Evolutionary conservation across 352 stramenopile genomes (phyloP).

Genomic region (Detonula confervacea): DNA sequence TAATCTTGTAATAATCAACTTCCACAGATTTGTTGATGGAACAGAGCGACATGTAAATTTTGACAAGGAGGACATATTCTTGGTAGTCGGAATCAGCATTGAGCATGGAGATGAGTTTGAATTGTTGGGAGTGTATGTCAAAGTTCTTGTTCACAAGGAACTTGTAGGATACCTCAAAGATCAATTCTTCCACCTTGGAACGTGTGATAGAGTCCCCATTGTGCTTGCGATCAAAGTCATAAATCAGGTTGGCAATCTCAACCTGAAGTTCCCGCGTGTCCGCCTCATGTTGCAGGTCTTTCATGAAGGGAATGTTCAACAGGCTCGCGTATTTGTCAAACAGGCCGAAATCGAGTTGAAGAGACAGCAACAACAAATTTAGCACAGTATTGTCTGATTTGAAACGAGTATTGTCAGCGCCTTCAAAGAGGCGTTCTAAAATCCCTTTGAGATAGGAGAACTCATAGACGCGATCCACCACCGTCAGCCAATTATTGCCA

Average conservation of each 20-base stretch:
- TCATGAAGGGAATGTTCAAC: conserved; percentile 72
- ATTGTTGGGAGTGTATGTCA: conserved; percentile 53
- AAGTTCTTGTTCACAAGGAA: conserved; percentile 76
- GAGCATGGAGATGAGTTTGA: conserved; percentile 71
- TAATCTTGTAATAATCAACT: conserved; percentile 75
- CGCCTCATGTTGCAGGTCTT: conserved; percentile 63
- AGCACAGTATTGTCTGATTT: conserved; percentile 69
- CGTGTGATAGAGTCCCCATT: conserved; percentile 57
- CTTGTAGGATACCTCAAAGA: conserved; percentile 74
- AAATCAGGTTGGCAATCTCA: conserved; percentile 70
- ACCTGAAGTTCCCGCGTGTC: conserved; percentile 67
- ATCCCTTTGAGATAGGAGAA: conserved; percentile 63
- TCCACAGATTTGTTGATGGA: conserved; percentile 75
- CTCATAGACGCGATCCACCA: conserved; percentile 67
- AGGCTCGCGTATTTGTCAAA: conserved; percentile 60
- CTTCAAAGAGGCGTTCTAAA: conserved; percentile 52
- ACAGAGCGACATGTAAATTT: conserved; percentile 77
- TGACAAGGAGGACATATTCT: conserved; percentile 71
- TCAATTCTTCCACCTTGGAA: conserved; percentile 69
- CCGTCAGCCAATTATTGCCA: conserved; percentile 42
- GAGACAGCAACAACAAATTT: conserved; percentile 64
- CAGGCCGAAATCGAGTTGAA: conserved; percentile 71
- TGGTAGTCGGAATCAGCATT: conserved; percentile 68
- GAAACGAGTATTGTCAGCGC: conserved; percentile 42
- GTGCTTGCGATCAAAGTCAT: conserved; percentile 68